A percentile compares a stretch with the other conserved stretches of the same genome.
These are phyloP conservation scores for Trifolium dubium DNA, from an alignment of 306 rosid species.

Conservation along the genomic window DNA sequence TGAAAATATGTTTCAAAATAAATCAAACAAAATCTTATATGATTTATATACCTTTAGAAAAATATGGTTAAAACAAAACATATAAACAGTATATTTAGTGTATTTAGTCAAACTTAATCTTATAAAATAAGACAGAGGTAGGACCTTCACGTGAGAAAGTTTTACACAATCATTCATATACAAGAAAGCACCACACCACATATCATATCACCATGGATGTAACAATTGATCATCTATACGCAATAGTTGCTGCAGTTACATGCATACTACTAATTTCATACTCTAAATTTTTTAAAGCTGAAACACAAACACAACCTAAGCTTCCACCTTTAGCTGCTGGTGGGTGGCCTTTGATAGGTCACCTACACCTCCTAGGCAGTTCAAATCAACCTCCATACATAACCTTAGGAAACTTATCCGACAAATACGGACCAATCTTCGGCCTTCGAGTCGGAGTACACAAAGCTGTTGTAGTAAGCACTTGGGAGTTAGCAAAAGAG, in stretches of 20 bases:
- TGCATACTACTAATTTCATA: slow-evolving; percentile 35
- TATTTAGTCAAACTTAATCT: too few species aligned
- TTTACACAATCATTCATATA: too few species aligned
- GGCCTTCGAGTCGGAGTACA: slow-evolving; percentile 47
- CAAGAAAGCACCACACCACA: not conserved
- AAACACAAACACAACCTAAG: not conserved
- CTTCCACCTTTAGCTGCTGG: slow-evolving; percentile 56
- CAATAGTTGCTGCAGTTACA: not conserved
- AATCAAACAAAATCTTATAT: too few species aligned
- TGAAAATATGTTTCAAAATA: too few species aligned
- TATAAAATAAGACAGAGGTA: too few species aligned
- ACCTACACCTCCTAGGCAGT: slow-evolving; percentile 51
- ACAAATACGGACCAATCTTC: slow-evolving; percentile 56
- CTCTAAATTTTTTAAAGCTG: not conserved
- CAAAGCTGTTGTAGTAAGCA: slow-evolving; percentile 49
- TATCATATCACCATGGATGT: not conserved
- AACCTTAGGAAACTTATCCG: slow-evolving; percentile 54
- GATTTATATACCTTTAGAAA: too few species aligned
- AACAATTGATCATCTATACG: not conserved
- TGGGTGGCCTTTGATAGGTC: slow-evolving; percentile 78
- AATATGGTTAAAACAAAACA: too few species aligned
- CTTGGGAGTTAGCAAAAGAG: slow-evolving; percentile 60
- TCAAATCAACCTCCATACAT: slow-evolving; percentile 45
- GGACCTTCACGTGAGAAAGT: too few species aligned
- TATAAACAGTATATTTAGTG: too few species aligned